phyloP scores from a whole-genome alignment of 345 rosid genomes.

The Populus ilicifolia region DNA sequence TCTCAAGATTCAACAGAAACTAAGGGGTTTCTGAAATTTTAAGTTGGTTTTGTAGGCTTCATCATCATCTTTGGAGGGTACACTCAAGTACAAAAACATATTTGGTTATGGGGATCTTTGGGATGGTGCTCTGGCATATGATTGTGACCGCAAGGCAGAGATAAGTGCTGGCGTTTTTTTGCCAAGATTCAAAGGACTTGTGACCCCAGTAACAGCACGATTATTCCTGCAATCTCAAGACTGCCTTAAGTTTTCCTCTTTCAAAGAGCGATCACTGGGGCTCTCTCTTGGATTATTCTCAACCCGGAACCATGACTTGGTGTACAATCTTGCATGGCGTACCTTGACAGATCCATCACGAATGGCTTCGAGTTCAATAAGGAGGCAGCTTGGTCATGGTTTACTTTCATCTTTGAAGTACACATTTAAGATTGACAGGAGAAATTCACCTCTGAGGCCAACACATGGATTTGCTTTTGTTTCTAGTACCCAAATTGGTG shows the following conservation, averaged over 20 bases:
- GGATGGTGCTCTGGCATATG: conserved; percentile 80
- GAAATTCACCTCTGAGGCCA: conserved; percentile 80
- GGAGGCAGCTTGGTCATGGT: conserved; percentile 90
- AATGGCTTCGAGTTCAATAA: conserved; percentile 50
- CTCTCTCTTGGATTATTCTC: conserved; percentile 80
- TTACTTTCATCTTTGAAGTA: conserved; percentile 76
- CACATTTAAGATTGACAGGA: conserved; percentile 61
- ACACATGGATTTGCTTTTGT: conserved; percentile 76
- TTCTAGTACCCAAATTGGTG: conserved; percentile 72
- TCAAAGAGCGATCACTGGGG: conserved; percentile 75
- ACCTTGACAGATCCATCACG: conserved; percentile 73
- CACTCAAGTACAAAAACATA: conserved; percentile 70
- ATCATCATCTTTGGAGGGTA: conserved; percentile 78
- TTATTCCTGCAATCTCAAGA: conserved; percentile 75
- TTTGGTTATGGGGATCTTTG: conserved; percentile 92
- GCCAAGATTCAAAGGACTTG: conserved; percentile 63
- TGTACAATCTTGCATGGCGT: conserved; percentile 73
- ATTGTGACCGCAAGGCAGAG: conserved; percentile 77
- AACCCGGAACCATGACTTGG: conserved; percentile 61
- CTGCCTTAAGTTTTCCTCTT: conserved; percentile 77
- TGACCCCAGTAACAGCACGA: conserved; percentile 65
- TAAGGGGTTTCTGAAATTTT: conserved; percentile 15
- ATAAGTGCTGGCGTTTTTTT: conserved; percentile 67
- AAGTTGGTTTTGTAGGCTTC: conserved; percentile 55
- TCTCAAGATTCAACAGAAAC: background rate